Percentiles rank a stretch among this genome's conserved stretches.
Evolutionary conservation across 169 alveolate genomes (phyloP).

Genomic region (Plasmodium knowlesi): DNA sequence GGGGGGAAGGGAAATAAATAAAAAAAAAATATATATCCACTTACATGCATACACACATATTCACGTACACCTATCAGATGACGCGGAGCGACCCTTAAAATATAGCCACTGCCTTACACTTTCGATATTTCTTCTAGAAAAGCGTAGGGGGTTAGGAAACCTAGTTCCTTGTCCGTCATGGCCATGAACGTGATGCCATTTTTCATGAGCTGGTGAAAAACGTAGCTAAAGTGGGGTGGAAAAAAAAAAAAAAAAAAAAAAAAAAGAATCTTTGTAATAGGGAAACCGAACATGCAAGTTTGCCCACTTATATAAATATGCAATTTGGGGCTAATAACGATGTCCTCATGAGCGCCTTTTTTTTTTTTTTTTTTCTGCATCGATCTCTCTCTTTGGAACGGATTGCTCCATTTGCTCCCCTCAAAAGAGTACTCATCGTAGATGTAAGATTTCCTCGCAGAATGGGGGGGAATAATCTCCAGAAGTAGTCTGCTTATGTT

Average conservation of each 20-base stretch:
- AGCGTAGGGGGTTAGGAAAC: conserved; percentile 65
- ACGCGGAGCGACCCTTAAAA: neutral
- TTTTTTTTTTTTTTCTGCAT: neutral
- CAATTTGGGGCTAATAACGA: neutral
- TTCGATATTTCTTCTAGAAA: conserved; percentile 74
- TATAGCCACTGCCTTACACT: conserved; percentile 12
- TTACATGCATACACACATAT: neutral
- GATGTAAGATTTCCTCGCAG: conserved; percentile 68
- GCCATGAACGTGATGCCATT: conserved; percentile 75
- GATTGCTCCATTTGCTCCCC: neutral
- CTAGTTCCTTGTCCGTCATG: conserved; percentile 70
- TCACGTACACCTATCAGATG: neutral
- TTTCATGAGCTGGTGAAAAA: conserved; percentile 73
- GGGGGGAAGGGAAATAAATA: neutral
- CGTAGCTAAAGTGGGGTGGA: conserved; percentile 3
- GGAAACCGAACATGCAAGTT: neutral
- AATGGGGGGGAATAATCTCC: conserved; percentile 71
- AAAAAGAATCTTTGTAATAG: neutral
- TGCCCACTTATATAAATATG: neutral
- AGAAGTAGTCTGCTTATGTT: conserved; percentile 69
- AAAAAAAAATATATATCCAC: neutral
- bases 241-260: neutral
- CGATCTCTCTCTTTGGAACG: neutral
- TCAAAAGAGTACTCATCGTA: conserved; percentile 50
- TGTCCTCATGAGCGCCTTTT: neutral